Evolutionary conservation across 2,329 filamentous ascomycete genomes (phyloP), one percentile per base, ranked within the genome.

Genomic region (Simplicillium sp.): DNA sequence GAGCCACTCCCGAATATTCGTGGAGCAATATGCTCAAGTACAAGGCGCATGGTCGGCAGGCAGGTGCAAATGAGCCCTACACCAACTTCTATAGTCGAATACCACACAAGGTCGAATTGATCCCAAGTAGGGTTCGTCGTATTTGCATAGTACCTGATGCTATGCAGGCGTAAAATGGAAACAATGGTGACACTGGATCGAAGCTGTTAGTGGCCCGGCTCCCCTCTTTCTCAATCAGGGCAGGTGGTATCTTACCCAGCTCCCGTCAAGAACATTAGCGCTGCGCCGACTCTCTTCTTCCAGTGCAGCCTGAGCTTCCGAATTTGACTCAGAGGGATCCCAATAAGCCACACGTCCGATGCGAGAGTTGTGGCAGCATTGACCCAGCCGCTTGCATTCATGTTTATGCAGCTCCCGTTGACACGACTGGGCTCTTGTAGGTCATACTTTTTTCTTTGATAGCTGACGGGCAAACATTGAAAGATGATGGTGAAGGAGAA

Each of bases 381-480:
- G 5, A 63, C 57, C 67, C 68, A 75, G 1, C 55, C 63, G 11
- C 70, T 54, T 1, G 58, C 52, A 44, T 69, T 71, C 37, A 66
- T 54, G 37, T 69, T 59, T 17, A 68, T 55, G 46, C 73, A 77
- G 4, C 44, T 50, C 0, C 71, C 71, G 1, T 64, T 49, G n/a
- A n/a, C n/a, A n/a, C n/a, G n/a, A n/a, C n/a, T n/a, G n/a, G n/a
- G n/a, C n/a, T n/a, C n/a, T 16, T 1, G 37, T 3, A 58, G 60
- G 31, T 67, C 62, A 66, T 70, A 75, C 16, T 54, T 54, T 0
- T 55, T 60, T 73, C 73, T 77, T 46, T 66, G 67, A 40, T 60
- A 65, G 13, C 50, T 50, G n/a, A 75, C 55, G 0, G 70, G 71
- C 16, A 45, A 52, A 54, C 70, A 74, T 43, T 70, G 63, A 35